phyloP scores from a whole-genome alignment of 768 basidiomycete species.

The Lenzites betulinus region DNA sequence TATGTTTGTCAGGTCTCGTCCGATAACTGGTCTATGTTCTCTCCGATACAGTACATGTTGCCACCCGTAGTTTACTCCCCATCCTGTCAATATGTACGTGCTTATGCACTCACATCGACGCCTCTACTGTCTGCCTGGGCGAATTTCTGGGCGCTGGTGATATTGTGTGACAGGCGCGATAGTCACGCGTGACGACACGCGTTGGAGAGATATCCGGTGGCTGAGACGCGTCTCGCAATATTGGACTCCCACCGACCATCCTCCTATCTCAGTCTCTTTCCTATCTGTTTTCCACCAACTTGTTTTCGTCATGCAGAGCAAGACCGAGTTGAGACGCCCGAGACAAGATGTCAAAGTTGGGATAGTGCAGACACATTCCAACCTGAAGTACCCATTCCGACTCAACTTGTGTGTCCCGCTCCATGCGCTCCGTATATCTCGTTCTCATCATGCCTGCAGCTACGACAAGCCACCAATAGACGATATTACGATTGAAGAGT shows the following conservation, averaged over 20 bases:
- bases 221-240: conserved; percentile 15
- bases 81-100: conserved; percentile 19
- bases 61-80: conserved; percentile 16
- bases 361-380: conserved; percentile 29
- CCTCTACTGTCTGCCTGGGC: too few species aligned
- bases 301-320: too few species aligned
- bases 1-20: conserved; percentile 9
- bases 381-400: conserved; percentile 58
- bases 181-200: conserved; percentile 22
- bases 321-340: not conserved
- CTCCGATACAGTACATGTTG: conserved; percentile 10
- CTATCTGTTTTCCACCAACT: too few species aligned
- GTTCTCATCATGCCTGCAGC: conserved; percentile 42
- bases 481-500: conserved; percentile 94
- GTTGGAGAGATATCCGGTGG: conserved; percentile 3
- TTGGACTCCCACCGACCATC: not conserved
- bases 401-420: conserved; percentile 71
- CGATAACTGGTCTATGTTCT: conserved; percentile 2
- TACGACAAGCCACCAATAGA: conserved; percentile 84
- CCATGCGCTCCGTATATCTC: conserved; percentile 11
- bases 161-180: conserved; percentile 5
- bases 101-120: conserved; percentile 7
- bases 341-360: conserved; percentile 11
- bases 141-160: too few species aligned
- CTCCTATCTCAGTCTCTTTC: not conserved